These are phyloP conservation scores for Macroventuria anomochaeta DNA, from an alignment of 2,329 filamentous ascomycete genomes.

Conservation along the genomic window DNA sequence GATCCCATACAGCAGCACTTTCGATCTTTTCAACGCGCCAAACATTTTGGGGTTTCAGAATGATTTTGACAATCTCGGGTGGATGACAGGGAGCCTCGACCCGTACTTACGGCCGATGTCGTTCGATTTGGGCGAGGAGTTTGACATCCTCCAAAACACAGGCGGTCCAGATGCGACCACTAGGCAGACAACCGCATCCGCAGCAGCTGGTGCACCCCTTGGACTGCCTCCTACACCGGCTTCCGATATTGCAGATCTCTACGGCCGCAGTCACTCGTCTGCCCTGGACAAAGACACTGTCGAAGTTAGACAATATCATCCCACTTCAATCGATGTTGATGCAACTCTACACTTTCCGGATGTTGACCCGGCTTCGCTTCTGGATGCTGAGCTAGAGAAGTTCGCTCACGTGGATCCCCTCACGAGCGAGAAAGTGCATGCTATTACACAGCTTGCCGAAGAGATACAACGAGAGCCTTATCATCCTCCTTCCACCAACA, in stretches of 20 bases:
- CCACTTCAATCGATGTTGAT: slow-evolving; percentile 11
- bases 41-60: not conserved
- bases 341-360: slow-evolving; percentile 3
- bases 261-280: slow-evolving; percentile 2
- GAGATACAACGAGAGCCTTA: not conserved
- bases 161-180: too few relatives aligned
- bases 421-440: not conserved
- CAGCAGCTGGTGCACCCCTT: not conserved
- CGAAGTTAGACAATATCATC: slow-evolving; percentile 6
- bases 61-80: not conserved
- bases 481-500: not conserved
- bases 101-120: not conserved
- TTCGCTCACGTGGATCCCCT: not conserved
- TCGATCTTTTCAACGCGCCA: not conserved
- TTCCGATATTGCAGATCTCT: slow-evolving; percentile 5
- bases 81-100: not conserved
- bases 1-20: not conserved
- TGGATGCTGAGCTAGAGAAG: not conserved
- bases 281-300: slow-evolving; percentile 7
- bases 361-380: not conserved
- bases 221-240: not conserved
- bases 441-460: not conserved
- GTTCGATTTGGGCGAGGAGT: not conserved
- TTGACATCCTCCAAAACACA: not conserved
- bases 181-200: not conserved